Conservation (phyloP, 768 basidiomycete species). For the Nidularia pulvinata region DNA sequence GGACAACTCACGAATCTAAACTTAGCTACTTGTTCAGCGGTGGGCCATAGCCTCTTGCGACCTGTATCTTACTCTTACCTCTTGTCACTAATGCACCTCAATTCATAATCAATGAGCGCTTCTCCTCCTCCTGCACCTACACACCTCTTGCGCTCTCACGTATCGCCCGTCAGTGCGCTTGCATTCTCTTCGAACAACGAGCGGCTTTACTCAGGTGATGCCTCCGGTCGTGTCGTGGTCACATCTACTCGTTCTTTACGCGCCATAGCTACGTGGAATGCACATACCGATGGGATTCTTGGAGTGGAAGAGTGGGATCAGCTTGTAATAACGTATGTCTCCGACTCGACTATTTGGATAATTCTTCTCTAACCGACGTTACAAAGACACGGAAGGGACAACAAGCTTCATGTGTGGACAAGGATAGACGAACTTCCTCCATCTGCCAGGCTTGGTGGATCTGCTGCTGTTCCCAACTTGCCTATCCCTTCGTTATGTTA, state of each 20-base stretch:
- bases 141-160: constrained; percentile 78
- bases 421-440: constrained; percentile 42
- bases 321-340: constrained; percentile 74
- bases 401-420: constrained; percentile 79
- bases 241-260: constrained; percentile 79
- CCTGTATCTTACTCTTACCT: too few relatives aligned
- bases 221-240: constrained; percentile 72
- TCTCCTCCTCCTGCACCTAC: constrained; percentile 56
- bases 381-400: constrained; percentile 80
- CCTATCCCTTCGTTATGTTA: constrained; percentile 53
- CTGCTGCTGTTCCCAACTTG: constrained; percentile 51
- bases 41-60: too few relatives aligned
- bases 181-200: constrained; percentile 73
- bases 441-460: constrained; percentile 49
- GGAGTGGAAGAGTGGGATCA: constrained; percentile 76
- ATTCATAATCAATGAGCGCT: constrained; percentile 7
- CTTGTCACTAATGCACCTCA: neutral
- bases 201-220: constrained; percentile 86
- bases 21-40: too few relatives aligned
- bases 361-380: neutral
- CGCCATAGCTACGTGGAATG: constrained; percentile 72
- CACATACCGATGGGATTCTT: constrained; percentile 78
- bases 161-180: constrained; percentile 57
- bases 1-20: too few relatives aligned
- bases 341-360: constrained; percentile 1